Conservation (phyloP, 2,329 filamentous ascomycete genomes). For the Stemphylium beticola region DNA sequence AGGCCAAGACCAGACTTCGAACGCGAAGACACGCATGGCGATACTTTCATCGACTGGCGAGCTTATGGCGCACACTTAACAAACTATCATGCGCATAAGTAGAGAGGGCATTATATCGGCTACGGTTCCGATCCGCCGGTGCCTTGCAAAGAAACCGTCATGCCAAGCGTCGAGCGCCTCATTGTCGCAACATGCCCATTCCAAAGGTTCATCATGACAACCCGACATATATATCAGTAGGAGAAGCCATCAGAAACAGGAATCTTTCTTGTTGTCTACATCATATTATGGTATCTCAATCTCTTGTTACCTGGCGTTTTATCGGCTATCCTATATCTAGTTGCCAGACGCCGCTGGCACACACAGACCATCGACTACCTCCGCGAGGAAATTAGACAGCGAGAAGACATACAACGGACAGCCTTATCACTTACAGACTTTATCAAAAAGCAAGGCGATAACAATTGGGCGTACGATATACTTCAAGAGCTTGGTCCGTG, state of each 20-base stretch:
- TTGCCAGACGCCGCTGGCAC: conserved; percentile 26
- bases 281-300: conserved; percentile 33
- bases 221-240: conserved; percentile 48
- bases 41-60: conserved; percentile 37
- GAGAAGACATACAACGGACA: conserved; percentile 37
- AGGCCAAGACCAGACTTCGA: conserved; percentile 32
- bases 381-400: conserved; percentile 40
- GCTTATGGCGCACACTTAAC: conserved; percentile 38
- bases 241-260: conserved; percentile 39
- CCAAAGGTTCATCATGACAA: conserved; percentile 45
- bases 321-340: conserved; percentile 30
- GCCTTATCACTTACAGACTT: conserved; percentile 44
- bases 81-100: conserved; percentile 36
- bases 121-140: conserved; percentile 36
- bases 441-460: conserved; percentile 46
- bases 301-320: conserved; percentile 35
- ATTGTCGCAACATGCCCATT: conserved; percentile 47
- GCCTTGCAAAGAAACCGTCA: conserved; percentile 41
- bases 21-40: conserved; percentile 23
- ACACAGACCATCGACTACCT: conserved; percentile 33
- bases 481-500: conserved; percentile 38
- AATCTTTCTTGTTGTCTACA: conserved; percentile 38
- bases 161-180: conserved; percentile 47
- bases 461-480: conserved; percentile 45
- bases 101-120: conserved; percentile 49